Conservation (phyloP, 306 rosid genomes). For the Inga laurina region DNA sequence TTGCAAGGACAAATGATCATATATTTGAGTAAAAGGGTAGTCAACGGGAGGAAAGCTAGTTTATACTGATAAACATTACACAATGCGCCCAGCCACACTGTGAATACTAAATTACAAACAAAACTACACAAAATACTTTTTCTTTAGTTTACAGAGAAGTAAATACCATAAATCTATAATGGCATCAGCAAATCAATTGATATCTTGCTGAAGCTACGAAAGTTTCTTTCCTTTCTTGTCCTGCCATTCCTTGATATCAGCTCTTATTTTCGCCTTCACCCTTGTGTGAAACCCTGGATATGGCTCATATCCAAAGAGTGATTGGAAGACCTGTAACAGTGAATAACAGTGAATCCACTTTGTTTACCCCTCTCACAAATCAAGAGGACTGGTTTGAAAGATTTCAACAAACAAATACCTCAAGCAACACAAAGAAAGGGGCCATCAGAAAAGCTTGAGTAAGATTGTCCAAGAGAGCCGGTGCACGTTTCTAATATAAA, state of each 20-base stretch:
- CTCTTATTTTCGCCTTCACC: conserved; percentile 61
- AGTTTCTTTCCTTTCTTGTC: conserved; percentile 63
- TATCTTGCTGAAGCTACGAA: conserved; percentile 29
- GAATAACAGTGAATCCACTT: conserved; percentile 1
- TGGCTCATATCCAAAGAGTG: conserved; percentile 69
- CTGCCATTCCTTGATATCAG: conserved; percentile 65
- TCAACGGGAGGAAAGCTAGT: neutral
- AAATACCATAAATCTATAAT: neutral
- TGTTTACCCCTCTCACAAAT: conserved; percentile 48
- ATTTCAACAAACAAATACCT: conserved; percentile 40
- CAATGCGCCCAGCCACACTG: neutral
- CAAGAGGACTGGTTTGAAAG: neutral
- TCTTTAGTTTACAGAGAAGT: conserved; percentile 11
- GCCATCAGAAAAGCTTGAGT: conserved; percentile 85
- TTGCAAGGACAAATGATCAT: neutral
- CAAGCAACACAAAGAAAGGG: conserved; percentile 74
- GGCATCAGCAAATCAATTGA: neutral
- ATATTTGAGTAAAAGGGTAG: neutral
- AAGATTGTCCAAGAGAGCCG: conserved; percentile 87
- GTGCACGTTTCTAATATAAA: conserved; percentile 77
- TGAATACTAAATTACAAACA: neutral
- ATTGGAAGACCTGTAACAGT: conserved; percentile 51
- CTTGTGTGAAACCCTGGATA: conserved; percentile 69
- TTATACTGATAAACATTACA: neutral
- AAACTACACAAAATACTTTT: neutral